These are phyloP conservation scores for Salix arbutifolia DNA, from an alignment of 345 rosid species.

Conservation along the genomic window DNA sequence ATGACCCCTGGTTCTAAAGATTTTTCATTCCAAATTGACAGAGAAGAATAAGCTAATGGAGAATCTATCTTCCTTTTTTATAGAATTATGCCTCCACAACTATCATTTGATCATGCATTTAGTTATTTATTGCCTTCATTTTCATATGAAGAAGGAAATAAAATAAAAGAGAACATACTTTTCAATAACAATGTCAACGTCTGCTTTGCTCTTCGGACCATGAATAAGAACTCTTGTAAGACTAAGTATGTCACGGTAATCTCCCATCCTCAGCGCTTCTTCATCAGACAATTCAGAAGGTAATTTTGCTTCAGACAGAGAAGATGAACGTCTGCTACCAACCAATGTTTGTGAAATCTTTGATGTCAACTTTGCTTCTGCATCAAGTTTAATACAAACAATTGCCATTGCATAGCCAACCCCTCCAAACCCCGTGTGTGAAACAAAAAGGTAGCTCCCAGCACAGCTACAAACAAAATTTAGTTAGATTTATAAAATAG, in stretches of 20 bases:
- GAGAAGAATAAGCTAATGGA: background rate
- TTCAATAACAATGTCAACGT: constrained; percentile 65
- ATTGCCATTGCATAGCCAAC: constrained; percentile 90
- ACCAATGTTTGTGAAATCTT: constrained; percentile 24
- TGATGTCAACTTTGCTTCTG: constrained; percentile 39
- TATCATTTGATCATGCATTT: background rate
- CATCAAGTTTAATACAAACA: constrained; percentile 66
- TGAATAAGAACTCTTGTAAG: constrained; percentile 81
- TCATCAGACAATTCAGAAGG: constrained; percentile 57
- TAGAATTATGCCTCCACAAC: background rate
- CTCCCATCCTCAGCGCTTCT: constrained; percentile 79
- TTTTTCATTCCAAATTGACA: background rate
- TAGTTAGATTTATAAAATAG: constrained; percentile 5
- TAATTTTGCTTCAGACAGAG: constrained; percentile 31
- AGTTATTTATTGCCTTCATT: background rate
- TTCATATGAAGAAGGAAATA: background rate
- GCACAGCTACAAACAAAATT: constrained; percentile 43
- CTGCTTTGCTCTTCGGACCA: constrained; percentile 94
- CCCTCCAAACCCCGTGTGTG: constrained; percentile 93
- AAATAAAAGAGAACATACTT: constrained; percentile 33
- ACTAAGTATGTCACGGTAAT: constrained; percentile 91
- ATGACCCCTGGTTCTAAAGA: background rate
- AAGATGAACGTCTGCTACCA: constrained; percentile 29
- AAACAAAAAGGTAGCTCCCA: constrained; percentile 75
- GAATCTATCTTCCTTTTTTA: background rate